Percentiles rank a stretch among this genome's conserved stretches.
These are phyloP conservation scores for Tolypocladium guangdongense DNA, from an alignment of 2,329 filamentous ascomycete genomes.

Conservation along the genomic window DNA sequence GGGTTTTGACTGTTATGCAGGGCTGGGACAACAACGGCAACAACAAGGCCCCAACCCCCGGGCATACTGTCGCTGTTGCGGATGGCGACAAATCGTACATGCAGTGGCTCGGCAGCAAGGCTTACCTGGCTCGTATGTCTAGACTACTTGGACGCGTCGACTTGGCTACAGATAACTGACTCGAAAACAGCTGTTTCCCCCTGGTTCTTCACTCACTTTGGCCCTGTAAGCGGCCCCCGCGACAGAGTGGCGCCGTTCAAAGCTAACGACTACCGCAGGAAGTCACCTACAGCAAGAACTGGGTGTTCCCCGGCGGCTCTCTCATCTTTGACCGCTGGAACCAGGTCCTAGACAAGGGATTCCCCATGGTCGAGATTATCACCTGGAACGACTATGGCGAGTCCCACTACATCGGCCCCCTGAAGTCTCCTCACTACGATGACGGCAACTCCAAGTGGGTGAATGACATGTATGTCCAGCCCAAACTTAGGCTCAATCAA, in stretches of 20 bases:
- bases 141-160: too few relatives aligned
- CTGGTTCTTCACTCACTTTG: constrained; percentile 40
- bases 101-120: constrained; percentile 26
- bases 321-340: constrained; percentile 50
- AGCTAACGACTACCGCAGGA: constrained; percentile 3
- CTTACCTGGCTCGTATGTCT: constrained; percentile 31
- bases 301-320: constrained; percentile 47
- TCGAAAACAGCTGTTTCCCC: constrained; percentile 13
- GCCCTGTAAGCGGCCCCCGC: constrained; percentile 11
- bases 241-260: too few relatives aligned
- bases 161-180: too few relatives aligned
- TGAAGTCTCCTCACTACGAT: constrained; percentile 30
- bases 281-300: constrained; percentile 38
- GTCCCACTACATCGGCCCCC: constrained; percentile 41
- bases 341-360: constrained; percentile 29
- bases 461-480: constrained; percentile 27
- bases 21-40: constrained; percentile 33
- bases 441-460: constrained; percentile 36
- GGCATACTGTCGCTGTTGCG: constrained; percentile 27
- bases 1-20: background rate
- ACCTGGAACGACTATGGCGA: constrained; percentile 43
- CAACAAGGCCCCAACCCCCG: constrained; percentile 36
- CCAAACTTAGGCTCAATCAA: too few relatives aligned
- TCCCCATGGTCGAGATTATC: constrained; percentile 35
- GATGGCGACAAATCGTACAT: constrained; percentile 24